phyloP scores from a whole-genome alignment of 139 green algal species.

The Dunaliella primolecta region DNA sequence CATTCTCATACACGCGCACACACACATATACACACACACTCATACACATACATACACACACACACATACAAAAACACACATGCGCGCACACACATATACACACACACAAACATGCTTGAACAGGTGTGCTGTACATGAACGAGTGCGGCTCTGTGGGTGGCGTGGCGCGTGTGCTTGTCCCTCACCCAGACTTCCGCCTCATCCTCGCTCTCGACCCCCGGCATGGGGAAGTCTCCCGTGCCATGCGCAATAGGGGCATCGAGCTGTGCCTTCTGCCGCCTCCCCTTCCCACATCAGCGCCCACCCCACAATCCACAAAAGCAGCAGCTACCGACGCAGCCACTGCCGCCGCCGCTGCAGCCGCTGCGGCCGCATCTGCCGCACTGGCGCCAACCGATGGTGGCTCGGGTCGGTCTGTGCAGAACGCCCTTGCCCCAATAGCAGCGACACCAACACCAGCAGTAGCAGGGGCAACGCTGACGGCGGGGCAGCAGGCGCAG shows the following conservation, averaged over 20 bases:
- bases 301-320: not conserved
- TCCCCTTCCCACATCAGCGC: not conserved
- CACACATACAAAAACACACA: not conserved
- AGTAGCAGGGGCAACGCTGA: not conserved
- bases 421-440: too few relatives aligned
- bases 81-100: not conserved
- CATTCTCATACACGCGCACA: not conserved
- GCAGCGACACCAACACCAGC: too few relatives aligned
- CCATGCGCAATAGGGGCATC: slow-evolving; percentile 96
- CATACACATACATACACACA: not conserved
- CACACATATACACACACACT: not conserved
- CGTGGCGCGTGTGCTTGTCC: slow-evolving; percentile 58
- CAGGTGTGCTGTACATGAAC: slow-evolving; percentile 74
- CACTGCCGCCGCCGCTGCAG: not conserved
- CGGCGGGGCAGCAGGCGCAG: not conserved
- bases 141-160: slow-evolving; percentile 62
- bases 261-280: slow-evolving; percentile 84
- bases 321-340: not conserved
- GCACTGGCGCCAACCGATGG: not conserved
- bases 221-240: slow-evolving; percentile 90
- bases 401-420: not conserved
- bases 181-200: slow-evolving; percentile 93
- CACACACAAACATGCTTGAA: too few relatives aligned
- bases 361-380: not conserved
- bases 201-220: slow-evolving; percentile 86